Evolutionary conservation across 176 grass and related monocot genomes (phyloP).

Genomic region (Carex littledalei): DNA sequence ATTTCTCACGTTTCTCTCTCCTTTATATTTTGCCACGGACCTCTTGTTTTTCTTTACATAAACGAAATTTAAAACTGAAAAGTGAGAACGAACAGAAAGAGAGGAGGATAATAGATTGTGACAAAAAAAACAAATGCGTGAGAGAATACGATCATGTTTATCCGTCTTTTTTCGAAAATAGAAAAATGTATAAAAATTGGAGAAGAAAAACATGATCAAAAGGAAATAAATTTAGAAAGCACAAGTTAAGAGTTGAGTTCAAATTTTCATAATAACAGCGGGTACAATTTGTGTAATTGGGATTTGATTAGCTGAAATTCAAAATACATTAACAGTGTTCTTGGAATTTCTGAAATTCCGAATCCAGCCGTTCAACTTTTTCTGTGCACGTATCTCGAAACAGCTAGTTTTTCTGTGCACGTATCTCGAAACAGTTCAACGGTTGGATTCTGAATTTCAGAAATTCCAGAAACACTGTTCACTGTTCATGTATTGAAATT

Average conservation of each 20-base stretch:
- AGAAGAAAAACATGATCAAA: background rate
- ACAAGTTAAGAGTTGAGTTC: background rate
- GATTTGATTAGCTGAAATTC: too few species aligned
- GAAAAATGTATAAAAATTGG: background rate
- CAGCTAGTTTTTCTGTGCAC: too few species aligned
- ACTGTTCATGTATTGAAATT: too few species aligned
- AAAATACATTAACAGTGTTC: too few species aligned
- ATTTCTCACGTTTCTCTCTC: background rate
- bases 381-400: too few species aligned
- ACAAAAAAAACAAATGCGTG: background rate
- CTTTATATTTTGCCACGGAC: background rate
- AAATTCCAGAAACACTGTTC: too few species aligned
- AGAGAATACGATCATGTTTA: background rate
- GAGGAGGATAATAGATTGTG: background rate
- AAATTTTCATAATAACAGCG: background rate
- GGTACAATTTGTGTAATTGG: background rate
- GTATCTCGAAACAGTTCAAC: too few species aligned
- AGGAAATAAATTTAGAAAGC: background rate
- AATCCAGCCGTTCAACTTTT: too few species aligned
- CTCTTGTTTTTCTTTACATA: background rate
- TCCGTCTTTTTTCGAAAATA: background rate
- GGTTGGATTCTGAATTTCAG: too few species aligned
- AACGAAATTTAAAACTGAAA: background rate
- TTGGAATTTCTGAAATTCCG: too few species aligned
- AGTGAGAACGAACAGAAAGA: background rate